Evolutionary conservation across 768 basidiomycete species (phyloP).

Genomic region (Termitomyces heimii): DNA sequence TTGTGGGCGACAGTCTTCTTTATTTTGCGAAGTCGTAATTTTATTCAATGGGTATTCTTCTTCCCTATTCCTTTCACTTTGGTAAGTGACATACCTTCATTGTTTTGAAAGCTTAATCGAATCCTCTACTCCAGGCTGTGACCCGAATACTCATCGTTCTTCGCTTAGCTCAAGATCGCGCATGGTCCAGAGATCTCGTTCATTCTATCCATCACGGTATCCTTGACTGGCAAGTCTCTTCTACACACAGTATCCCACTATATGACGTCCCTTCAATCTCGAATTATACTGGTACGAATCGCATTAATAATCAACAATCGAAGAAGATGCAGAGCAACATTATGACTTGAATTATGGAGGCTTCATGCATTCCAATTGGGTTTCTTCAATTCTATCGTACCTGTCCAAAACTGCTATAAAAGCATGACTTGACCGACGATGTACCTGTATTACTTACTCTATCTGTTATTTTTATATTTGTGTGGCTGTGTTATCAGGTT

Average conservation of each 20-base stretch:
- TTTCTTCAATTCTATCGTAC: neutral
- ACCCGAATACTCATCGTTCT: conserved; percentile 14
- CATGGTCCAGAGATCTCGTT: conserved; percentile 18
- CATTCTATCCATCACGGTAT: conserved; percentile 12
- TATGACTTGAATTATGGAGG: neutral
- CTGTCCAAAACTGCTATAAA: neutral
- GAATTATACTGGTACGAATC: neutral
- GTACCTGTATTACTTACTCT: neutral
- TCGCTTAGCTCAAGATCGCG: conserved; percentile 18
- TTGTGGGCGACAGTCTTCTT: conserved; percentile 27
- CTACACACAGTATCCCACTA: conserved; percentile 17
- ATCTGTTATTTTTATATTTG: neutral
- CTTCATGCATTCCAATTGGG: neutral
- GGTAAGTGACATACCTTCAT: conserved; percentile 16
- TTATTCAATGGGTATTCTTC: conserved; percentile 24
- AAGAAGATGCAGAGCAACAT: neutral
- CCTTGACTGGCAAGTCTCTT: conserved; percentile 17
- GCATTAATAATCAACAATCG: neutral
- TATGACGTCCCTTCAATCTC: conserved; percentile 10
- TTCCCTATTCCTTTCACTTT: conserved; percentile 24
- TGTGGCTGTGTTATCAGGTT: neutral
- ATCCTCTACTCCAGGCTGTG: conserved; percentile 9
- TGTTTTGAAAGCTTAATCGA: neutral
- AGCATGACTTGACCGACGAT: neutral
- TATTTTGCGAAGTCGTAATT: conserved; percentile 17